These are phyloP conservation scores for Eleusine indica DNA, from an alignment of 176 grass and related monocot species.

Conservation along the genomic window DNA sequence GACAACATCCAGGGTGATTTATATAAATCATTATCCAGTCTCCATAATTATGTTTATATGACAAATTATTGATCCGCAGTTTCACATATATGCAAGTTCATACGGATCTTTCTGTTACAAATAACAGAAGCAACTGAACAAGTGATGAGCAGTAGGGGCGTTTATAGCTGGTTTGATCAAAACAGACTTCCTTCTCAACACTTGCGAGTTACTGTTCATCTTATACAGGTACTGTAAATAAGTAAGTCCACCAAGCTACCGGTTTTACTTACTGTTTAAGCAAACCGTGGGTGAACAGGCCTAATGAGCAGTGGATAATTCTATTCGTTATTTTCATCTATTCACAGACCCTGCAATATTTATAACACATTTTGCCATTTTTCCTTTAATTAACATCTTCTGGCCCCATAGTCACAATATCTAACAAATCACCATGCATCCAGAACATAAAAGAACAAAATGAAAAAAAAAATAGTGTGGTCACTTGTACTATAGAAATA, in stretches of 20 bases:
- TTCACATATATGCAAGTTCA: conserved; percentile 15
- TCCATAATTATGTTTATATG: conserved; percentile 12
- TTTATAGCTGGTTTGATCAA: no score
- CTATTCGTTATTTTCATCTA: not conserved
- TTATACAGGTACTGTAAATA: no score
- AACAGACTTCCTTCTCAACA: no score
- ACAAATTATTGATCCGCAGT: conserved; percentile 36
- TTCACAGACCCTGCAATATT: conserved; percentile 21
- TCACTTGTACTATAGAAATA: not conserved
- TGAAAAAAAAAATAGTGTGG: not conserved
- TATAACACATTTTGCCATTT: not conserved
- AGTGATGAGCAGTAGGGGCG: no score
- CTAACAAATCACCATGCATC: not conserved
- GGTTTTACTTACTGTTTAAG: no score
- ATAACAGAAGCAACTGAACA: not conserved
- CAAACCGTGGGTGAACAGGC: no score
- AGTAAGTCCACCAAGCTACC: no score
- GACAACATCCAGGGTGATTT: conserved; percentile 9
- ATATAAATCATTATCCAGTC: conserved; percentile 35
- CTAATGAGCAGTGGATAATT: conserved; percentile 12
- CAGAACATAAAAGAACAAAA: conserved; percentile 1
- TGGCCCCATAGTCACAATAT: not conserved
- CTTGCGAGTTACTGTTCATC: no score
- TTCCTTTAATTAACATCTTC: not conserved
- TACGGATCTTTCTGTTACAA: not conserved